Evolutionary conservation across 2,329 filamentous ascomycete genomes (phyloP).

Genomic region (Diaporthe longicolla): DNA sequence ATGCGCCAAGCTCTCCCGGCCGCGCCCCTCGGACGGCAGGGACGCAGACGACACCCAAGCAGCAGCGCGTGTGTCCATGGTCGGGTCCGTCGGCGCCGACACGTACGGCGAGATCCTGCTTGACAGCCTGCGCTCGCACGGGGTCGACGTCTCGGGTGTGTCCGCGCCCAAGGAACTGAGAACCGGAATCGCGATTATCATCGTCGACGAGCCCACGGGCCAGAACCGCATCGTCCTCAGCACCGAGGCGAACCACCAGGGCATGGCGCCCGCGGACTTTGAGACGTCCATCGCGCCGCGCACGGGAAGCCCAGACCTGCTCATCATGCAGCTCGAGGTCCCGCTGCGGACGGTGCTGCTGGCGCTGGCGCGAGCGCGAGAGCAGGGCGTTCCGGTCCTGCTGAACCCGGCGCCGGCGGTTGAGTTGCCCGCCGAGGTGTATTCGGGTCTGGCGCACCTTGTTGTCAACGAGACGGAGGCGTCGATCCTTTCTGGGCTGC

Average conservation of each 20-base stretch:
- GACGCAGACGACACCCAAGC: slow-evolving; percentile 65
- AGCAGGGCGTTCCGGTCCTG: slow-evolving; percentile 72
- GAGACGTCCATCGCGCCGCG: slow-evolving; percentile 1
- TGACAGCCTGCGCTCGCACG: slow-evolving; percentile 70
- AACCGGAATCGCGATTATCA: slow-evolving; percentile 81
- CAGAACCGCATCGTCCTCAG: slow-evolving; percentile 84
- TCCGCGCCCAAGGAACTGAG: slow-evolving; percentile 58
- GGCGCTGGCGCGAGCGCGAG: slow-evolving; percentile 67
- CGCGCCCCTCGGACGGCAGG: slow-evolving; percentile 44
- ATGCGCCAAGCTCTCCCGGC: slow-evolving; percentile 83
- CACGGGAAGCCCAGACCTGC: slow-evolving; percentile 67
- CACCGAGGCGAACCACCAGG: slow-evolving; percentile 76
- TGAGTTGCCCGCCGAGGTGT: slow-evolving; percentile 75
- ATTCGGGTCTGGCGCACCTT: slow-evolving; percentile 79
- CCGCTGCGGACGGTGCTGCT: slow-evolving; percentile 75
- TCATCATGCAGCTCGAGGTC: slow-evolving; percentile 86
- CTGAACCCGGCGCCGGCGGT: slow-evolving; percentile 89
- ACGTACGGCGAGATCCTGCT: slow-evolving; percentile 74
- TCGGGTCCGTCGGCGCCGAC: slow-evolving; percentile 80
- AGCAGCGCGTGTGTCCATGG: slow-evolving; percentile 71
- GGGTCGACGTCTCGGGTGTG: slow-evolving; percentile 73
- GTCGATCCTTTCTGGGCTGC: slow-evolving; percentile 74
- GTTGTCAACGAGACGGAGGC: slow-evolving; percentile 95
- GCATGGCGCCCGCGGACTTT: slow-evolving; percentile 31
- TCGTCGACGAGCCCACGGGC: slow-evolving; percentile 79